These are phyloP conservation scores for Alternaria sp. DNA, from an alignment of 2,329 filamentous ascomycete species.

Conservation along the genomic window DNA sequence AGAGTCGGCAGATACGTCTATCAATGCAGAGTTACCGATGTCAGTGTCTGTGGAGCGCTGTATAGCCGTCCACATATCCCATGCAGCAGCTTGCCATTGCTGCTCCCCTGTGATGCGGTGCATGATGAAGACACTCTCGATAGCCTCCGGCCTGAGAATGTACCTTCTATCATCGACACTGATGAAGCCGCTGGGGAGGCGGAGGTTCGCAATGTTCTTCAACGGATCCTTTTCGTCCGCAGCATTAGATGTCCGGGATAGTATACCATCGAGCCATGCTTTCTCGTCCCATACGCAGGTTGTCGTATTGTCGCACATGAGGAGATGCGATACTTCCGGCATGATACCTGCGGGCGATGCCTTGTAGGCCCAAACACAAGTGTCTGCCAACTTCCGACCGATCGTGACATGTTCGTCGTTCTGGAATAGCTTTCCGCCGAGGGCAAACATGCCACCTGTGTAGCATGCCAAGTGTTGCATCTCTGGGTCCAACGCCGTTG, in stretches of 20 bases:
- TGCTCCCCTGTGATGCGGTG: conserved; percentile 65
- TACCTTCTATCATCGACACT: conserved; percentile 54
- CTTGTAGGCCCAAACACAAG: conserved; percentile 69
- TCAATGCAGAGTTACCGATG: conserved; percentile 54
- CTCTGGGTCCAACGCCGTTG: conserved; percentile 54
- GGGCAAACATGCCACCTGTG: conserved; percentile 66
- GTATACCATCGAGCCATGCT: conserved; percentile 54
- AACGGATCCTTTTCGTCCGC: conserved; percentile 36
- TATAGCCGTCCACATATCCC: conserved; percentile 59
- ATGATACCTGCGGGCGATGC: conserved; percentile 64
- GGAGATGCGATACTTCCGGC: conserved; percentile 63
- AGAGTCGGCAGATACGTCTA: conserved; percentile 50
- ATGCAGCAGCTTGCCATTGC: conserved; percentile 53
- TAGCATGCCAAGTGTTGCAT: conserved; percentile 66
- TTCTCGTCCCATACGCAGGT: conserved; percentile 62
- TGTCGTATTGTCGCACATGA: conserved; percentile 54
- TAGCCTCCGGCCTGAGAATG: conserved; percentile 62
- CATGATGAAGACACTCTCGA: conserved; percentile 67
- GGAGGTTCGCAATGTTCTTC: conserved; percentile 47
- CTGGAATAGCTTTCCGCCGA: conserved; percentile 64
- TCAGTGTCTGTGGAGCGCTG: conserved; percentile 51
- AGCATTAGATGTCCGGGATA: conserved; percentile 25
- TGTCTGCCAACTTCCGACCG: conserved; percentile 63
- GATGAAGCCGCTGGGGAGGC: conserved; percentile 54
- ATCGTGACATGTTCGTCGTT: conserved; percentile 62